phyloP scores from a whole-genome alignment of 2,329 filamentous ascomycete species.

The Pseudogymnoascus sp. region DNA sequence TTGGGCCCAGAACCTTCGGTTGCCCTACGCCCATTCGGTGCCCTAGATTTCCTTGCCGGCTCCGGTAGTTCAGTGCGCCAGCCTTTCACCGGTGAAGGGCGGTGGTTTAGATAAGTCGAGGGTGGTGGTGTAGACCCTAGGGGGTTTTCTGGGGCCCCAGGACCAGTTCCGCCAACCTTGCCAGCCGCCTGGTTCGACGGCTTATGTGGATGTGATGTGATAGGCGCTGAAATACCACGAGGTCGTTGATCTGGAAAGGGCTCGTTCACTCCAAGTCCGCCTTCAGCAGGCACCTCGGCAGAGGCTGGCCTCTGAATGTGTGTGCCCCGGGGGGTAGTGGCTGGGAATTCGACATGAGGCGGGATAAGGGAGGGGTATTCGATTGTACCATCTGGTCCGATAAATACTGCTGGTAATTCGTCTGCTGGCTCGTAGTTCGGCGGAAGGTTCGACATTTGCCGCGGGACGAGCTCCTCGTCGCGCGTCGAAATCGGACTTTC shows the following conservation, averaged over 20 bases:
- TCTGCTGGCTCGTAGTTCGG: slow-evolving; percentile 5
- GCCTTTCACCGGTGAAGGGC: neutral
- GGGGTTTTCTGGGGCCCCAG: too few relatives aligned
- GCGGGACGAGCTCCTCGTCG: neutral
- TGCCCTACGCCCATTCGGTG: neutral
- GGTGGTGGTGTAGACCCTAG: neutral
- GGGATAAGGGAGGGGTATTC: neutral
- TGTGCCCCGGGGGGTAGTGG: neutral
- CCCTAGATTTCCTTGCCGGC: neutral
- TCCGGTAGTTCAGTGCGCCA: neutral
- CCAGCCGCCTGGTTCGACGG: neutral
- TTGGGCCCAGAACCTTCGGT: neutral
- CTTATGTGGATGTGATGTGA: neutral
- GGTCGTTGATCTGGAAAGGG: neutral
- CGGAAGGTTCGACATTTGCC: neutral
- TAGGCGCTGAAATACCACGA: neutral
- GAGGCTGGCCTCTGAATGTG: neutral
- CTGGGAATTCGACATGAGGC: slow-evolving; percentile 2
- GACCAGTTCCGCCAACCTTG: neutral
- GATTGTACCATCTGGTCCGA: slow-evolving; percentile 2
- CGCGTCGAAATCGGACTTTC: neutral
- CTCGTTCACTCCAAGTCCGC: neutral
- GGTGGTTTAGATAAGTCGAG: neutral
- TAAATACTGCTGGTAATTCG: neutral
- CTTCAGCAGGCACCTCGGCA: neutral